A percentile compares a stretch with the other conserved stretches of the same genome.
These are phyloP conservation scores for Fusarium luffae DNA, from an alignment of 2,329 filamentous ascomycete species.

Conservation along the genomic window DNA sequence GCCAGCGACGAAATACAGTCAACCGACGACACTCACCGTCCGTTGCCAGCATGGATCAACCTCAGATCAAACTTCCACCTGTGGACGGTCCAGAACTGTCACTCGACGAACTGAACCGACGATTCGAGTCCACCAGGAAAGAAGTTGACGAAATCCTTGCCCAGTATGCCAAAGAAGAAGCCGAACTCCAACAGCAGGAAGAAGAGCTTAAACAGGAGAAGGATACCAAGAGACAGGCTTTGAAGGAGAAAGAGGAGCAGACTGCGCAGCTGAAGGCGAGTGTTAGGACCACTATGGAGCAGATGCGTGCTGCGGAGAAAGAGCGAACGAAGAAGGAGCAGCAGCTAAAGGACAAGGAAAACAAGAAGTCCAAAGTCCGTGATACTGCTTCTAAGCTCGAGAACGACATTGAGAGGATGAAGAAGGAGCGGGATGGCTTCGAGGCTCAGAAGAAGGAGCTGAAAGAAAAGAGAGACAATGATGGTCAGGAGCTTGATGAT, in stretches of 20 bases:
- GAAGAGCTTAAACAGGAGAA: slow-evolving; percentile 80
- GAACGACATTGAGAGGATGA: slow-evolving; percentile 70
- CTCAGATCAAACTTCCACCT: slow-evolving; percentile 56
- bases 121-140: slow-evolving; percentile 80
- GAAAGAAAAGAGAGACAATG: slow-evolving; percentile 62
- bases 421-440: slow-evolving; percentile 64
- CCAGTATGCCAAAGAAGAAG: slow-evolving; percentile 77
- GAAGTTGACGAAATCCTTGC: slow-evolving; percentile 84
- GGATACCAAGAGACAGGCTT: slow-evolving; percentile 78
- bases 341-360: slow-evolving; percentile 73
- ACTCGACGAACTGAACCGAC: slow-evolving; percentile 81
- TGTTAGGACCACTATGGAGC: slow-evolving; percentile 80
- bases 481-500: slow-evolving; percentile 63
- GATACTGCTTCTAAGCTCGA: slow-evolving; percentile 78
- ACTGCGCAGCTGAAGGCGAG: slow-evolving; percentile 86
- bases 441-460: slow-evolving; percentile 64
- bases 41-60: slow-evolving; percentile 66
- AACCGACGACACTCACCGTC: slow-evolving; percentile 82
- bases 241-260: slow-evolving; percentile 91
- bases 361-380: slow-evolving; percentile 74
- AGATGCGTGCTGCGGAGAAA: slow-evolving; percentile 83
- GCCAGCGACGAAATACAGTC: slow-evolving; percentile 64
- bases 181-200: slow-evolving; percentile 73
- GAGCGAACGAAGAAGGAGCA: slow-evolving; percentile 83
- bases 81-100: slow-evolving; percentile 71